Conservation (phyloP, 257 asterid species). For the Oldenlandia corymbosa region DNA sequence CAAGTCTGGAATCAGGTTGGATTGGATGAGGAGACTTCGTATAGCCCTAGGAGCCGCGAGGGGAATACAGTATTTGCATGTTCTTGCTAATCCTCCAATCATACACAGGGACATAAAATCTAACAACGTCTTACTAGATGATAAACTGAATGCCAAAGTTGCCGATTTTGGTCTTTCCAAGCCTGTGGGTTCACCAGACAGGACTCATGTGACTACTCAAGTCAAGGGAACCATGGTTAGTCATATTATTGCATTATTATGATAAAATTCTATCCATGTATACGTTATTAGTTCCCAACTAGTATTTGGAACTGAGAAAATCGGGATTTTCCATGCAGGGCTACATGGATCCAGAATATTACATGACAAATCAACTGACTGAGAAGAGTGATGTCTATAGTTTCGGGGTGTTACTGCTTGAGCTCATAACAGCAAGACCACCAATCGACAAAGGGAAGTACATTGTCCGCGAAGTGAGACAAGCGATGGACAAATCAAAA, state of each 20-base stretch:
- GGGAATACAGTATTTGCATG: constrained; percentile 88
- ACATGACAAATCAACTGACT: constrained; percentile 78
- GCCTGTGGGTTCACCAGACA: constrained; percentile 52
- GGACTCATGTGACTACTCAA: constrained; percentile 80
- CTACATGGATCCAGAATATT: constrained; percentile 93
- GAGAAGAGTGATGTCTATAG: constrained; percentile 95
- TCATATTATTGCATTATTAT: constrained; percentile 4
- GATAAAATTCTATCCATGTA: no score
- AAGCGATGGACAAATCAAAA: constrained; percentile 54
- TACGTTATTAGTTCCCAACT: no score
- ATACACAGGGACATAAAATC: constrained; percentile 91
- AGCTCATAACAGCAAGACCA: constrained; percentile 53
- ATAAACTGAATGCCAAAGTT: constrained; percentile 71
- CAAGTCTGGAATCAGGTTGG: constrained; percentile 67
- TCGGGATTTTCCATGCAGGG: no score
- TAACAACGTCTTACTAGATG: constrained; percentile 70
- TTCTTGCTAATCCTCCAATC: constrained; percentile 83
- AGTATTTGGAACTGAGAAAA: no score
- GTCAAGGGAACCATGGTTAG: constrained; percentile 97
- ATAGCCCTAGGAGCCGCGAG: constrained; percentile 80
- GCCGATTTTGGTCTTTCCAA: constrained; percentile 96
- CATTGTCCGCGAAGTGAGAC: constrained; percentile 64
- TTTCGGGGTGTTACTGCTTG: constrained; percentile 68
- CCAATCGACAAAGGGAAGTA: constrained; percentile 79
- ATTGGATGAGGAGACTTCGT: constrained; percentile 77